These are phyloP conservation scores for Rusavskia elegans DNA, from an alignment of 495 filamentous ascomycete species.

Conservation along the genomic window DNA sequence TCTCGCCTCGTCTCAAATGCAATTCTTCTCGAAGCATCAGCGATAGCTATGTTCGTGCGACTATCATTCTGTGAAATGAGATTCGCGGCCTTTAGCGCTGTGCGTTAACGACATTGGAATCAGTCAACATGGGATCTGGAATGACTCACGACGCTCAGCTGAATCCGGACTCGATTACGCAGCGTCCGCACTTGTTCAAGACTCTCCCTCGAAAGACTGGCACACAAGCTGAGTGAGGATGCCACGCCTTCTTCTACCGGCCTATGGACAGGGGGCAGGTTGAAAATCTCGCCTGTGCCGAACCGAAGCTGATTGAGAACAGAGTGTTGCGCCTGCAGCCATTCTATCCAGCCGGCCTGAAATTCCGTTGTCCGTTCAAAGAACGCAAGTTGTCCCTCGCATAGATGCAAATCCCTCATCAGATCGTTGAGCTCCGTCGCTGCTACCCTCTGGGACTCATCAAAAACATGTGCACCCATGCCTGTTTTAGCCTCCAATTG, in stretches of 20 bases:
- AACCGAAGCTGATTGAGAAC: not conserved
- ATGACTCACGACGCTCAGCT: not conserved
- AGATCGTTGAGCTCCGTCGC: not conserved
- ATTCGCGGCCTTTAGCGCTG: not conserved
- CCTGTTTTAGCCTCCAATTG: slow-evolving; percentile 1
- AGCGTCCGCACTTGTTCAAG: not conserved
- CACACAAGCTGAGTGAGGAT: not conserved
- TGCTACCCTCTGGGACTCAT: not conserved
- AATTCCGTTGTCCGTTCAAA: slow-evolving; percentile 1
- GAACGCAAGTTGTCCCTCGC: not conserved
- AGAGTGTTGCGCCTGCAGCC: not conserved
- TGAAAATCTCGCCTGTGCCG: not conserved
- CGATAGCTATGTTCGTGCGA: slow-evolving; percentile 7
- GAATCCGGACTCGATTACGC: not conserved
- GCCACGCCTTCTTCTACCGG: not conserved
- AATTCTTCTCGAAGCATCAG: slow-evolving; percentile 2
- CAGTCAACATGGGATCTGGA: not conserved
- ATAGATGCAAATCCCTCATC: not conserved
- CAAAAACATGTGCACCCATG: not conserved
- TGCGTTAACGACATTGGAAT: no score
- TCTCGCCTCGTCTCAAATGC: slow-evolving; percentile 15
- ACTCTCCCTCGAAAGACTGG: not conserved
- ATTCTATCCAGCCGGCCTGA: not conserved
- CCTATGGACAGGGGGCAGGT: not conserved
- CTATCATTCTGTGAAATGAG: slow-evolving; percentile 3